Base-by-base conservation (phyloP, 2,329 filamentous ascomycete genomes). In the Verticillium zaregamsianum region DNA sequence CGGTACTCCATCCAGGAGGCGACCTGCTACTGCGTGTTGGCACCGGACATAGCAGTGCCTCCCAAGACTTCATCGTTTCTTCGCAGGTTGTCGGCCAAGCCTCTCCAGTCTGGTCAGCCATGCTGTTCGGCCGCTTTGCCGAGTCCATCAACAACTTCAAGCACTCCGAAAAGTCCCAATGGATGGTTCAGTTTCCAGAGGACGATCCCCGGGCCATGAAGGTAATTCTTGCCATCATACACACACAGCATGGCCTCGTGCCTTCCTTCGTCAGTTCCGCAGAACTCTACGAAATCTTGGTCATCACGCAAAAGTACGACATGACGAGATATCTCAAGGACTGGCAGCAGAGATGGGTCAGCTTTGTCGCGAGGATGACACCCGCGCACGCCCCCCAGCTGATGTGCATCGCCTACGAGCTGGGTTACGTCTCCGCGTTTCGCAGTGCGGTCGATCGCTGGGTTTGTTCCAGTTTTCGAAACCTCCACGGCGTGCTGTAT, bases 201-300 rank as follows among this genome's bases (percentile, higher is more conserved):
- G 73, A 74, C 56, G 61, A 71, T 9, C 66, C 72, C 5, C 64
- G 63, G 35, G 66, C 71, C 0, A 68, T 73, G 66, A 57, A 65
- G 7, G 66, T 68, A n/a, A 37, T 74, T n/a, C 59, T 74, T 15
- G 68, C 70, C 57, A 73, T 75, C 14, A 67, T 73, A 14, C 73
- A 75, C 35, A 62, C 67, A 17, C 66, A 64, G 9, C 69, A 72
- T 37, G 66, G 71, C 3, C 60, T 63, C 12, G 58, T 73, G 1
- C 68, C 69, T 1, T 56, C 61, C 3, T 52, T 61, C 31, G 25
- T 66, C 3, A 5, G 57, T 6, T 6, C 65, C 8, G 58, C 58
- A 25, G 35, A 59, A 4, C 57, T 71, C 15, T 69, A 69, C 54
- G 54, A 66, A 17, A 62, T 71, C 17, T 62, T 68, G 1, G 63